These are phyloP conservation scores for Pleurozium schreberi DNA, from an alignment of 225 moss, liverwort and hornwort species.

Conservation along the genomic window DNA sequence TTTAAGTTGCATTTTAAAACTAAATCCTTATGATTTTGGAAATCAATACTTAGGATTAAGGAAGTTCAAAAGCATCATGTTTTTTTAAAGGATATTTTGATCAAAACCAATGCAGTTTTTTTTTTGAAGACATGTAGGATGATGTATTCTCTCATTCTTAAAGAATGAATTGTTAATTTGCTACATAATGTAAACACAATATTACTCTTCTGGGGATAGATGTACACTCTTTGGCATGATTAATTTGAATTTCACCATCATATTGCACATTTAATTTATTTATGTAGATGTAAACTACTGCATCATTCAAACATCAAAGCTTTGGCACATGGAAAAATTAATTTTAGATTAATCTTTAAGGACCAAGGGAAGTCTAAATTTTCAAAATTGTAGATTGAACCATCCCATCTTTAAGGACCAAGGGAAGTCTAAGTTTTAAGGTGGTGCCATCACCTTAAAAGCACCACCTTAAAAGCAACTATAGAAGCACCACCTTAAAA, in stretches of 20 bases:
- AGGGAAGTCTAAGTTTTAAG: no score
- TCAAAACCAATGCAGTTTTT: background rate
- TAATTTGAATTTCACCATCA: no score
- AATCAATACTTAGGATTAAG: background rate
- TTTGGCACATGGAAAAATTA: no score
- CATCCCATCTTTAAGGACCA: no score
- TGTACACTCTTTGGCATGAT: background rate
- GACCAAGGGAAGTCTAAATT: no score
- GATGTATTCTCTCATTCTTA: rapidly evolving
- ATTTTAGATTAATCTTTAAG: no score
- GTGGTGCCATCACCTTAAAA: no score
- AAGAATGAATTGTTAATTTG: background rate
- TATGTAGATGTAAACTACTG: background rate
- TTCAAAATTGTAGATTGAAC: no score
- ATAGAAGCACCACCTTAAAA: no score
- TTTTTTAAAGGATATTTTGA: rapidly evolving
- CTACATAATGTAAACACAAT: background rate
- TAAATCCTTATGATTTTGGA: background rate
- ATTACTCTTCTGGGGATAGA: rapidly evolving
- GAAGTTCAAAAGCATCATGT: background rate
- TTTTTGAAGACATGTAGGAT: no score
- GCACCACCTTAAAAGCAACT: no score
- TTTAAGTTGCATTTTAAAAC: background rate
- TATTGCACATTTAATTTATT: background rate
- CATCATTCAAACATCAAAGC: background rate